A percentile compares a stretch with the other conserved stretches of the same genome.
Conservation (phyloP, 176 grass and related monocot genomes). For the Leersia perrieri region DNA sequence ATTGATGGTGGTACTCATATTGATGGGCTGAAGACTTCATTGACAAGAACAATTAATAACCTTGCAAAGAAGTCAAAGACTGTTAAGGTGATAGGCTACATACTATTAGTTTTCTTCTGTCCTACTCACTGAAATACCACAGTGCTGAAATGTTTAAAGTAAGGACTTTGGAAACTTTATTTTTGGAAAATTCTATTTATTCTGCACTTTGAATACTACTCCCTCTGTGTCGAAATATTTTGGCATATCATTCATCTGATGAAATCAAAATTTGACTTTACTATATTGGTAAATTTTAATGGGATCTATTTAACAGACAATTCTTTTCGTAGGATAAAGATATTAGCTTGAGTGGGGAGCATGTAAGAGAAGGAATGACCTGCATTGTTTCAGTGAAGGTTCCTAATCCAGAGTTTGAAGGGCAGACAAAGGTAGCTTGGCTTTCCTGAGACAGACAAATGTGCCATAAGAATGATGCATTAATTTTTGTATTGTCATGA, state of each 20-base stretch:
- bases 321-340: conserved; percentile 76
- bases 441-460: conserved; percentile 21
- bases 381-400: conserved; percentile 92
- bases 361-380: conserved; percentile 98
- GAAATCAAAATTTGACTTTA: conserved; percentile 3
- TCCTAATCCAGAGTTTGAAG: conserved; percentile 95
- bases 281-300: background rate
- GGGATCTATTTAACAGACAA: background rate
- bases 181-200: background rate
- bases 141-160: background rate
- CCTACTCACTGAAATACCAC: background rate
- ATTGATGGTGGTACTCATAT: conserved; percentile 98
- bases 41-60: conserved; percentile 94
- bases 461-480: background rate
- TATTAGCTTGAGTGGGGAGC: conserved; percentile 87
- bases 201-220: conserved; percentile 13
- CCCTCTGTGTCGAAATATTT: no score
- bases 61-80: conserved; percentile 79
- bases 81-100: conserved; percentile 63
- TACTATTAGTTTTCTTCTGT: conserved; percentile 11
- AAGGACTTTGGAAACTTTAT: conserved; percentile 11
- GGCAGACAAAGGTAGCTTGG: conserved; percentile 80
- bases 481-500: background rate
- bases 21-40: conserved; percentile 82
- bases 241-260: conserved; percentile 4